These are phyloP conservation scores for Pelargonium cotyledonis DNA, from an alignment of 441 rosid species.

Conservation along the genomic window DNA sequence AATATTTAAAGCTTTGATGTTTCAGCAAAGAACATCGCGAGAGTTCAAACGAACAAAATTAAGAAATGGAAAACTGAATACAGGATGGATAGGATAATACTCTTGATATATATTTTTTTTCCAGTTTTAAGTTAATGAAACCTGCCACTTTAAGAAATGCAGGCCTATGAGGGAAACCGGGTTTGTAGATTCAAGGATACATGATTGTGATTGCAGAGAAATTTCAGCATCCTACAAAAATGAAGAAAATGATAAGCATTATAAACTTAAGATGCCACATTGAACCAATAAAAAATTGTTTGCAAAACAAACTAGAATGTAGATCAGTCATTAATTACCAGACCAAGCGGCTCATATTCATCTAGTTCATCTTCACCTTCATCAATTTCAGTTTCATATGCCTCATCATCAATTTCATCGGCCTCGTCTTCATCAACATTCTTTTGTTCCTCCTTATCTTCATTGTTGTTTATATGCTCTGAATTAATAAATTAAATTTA, in stretches of 20 bases:
- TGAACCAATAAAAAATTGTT: background rate
- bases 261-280: background rate
- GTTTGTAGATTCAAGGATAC: constrained; percentile 53
- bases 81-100: background rate
- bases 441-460: constrained; percentile 30
- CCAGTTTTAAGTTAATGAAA: background rate
- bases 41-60: background rate
- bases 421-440: constrained; percentile 35
- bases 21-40: background rate
- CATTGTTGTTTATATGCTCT: constrained; percentile 28
- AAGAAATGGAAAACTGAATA: background rate
- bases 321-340: constrained; percentile 31
- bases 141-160: background rate
- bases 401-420: constrained; percentile 51
- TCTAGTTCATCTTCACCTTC: constrained; percentile 56
- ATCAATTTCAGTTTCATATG: constrained; percentile 21
- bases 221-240: constrained; percentile 53
- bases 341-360: constrained; percentile 49
- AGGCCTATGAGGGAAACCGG: constrained; percentile 11
- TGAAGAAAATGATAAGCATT: constrained; percentile 1
- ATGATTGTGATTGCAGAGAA: constrained; percentile 41
- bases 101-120: background rate
- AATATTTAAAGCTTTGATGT: background rate
- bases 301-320: background rate
- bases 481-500: constrained; percentile 11